phyloP scores from a whole-genome alignment of 2,329 filamentous ascomycete species.

The Beauveria pseudobassiana region DNA sequence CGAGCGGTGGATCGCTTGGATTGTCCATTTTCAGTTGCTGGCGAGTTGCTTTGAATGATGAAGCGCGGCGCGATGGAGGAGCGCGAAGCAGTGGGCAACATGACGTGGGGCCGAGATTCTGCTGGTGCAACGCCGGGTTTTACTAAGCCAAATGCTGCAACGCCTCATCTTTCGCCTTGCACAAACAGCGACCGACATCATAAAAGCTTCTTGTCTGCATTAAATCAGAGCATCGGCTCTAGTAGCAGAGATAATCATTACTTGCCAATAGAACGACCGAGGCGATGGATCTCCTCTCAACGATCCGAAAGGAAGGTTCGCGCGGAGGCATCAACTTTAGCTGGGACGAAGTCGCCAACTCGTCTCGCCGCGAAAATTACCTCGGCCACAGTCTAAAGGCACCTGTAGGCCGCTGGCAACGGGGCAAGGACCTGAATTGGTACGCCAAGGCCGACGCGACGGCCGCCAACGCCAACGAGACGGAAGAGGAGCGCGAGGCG shows the following conservation, averaged over 20 bases:
- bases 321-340: constrained; percentile 92
- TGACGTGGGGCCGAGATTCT: not conserved
- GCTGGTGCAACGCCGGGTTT: not conserved
- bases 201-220: not conserved
- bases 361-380: constrained; percentile 79
- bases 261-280: not conserved
- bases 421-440: constrained; percentile 61
- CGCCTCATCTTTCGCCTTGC: not conserved
- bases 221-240: not conserved
- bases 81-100: not conserved
- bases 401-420: constrained; percentile 86
- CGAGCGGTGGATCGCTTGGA: constrained; percentile 46
- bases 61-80: not conserved
- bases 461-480: constrained; percentile 43
- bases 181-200: not conserved
- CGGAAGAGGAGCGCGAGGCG: constrained; percentile 49
- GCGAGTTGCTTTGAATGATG: not conserved
- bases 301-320: constrained; percentile 83
- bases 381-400: constrained; percentile 90
- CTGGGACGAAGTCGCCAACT: constrained; percentile 89
- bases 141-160: too few relatives aligned
- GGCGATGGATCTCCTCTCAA: constrained; percentile 84
- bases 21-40: constrained; percentile 31
- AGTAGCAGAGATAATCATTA: not conserved
- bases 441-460: constrained; percentile 51